phyloP scores from a whole-genome alignment of 805 yeast genomes.

The Geotrichum ghanense region DNA sequence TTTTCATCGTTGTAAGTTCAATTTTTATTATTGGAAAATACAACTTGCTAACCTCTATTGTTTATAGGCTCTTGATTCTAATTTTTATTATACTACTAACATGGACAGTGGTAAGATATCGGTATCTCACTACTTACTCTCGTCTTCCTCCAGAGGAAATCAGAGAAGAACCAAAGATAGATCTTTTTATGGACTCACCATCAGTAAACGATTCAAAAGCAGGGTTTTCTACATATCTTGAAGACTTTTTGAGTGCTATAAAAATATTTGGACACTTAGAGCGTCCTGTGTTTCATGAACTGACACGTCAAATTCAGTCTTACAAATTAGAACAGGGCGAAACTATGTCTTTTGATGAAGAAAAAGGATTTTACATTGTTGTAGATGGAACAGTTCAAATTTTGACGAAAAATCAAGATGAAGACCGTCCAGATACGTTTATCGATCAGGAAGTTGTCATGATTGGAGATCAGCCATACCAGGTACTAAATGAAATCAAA shows the following conservation, averaged over 20 bases:
- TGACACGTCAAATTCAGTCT: slow-evolving; percentile 85
- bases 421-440: slow-evolving; percentile 1
- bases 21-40: not conserved
- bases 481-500: slow-evolving; percentile 66
- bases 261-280: slow-evolving; percentile 91
- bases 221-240: slow-evolving; percentile 56
- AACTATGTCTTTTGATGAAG: slow-evolving; percentile 57
- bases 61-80: slow-evolving; percentile 12
- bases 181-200: slow-evolving; percentile 33
- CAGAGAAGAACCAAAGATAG: slow-evolving; percentile 33
- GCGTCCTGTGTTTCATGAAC: slow-evolving; percentile 79
- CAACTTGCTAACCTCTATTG: slow-evolving; percentile 4
- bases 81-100: slow-evolving; percentile 25
- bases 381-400: slow-evolving; percentile 86
- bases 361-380: slow-evolving; percentile 79
- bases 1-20: slow-evolving; percentile 35
- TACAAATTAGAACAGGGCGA: slow-evolving; percentile 72
- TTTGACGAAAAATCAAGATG: slow-evolving; percentile 39
- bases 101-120: slow-evolving; percentile 47
- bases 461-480: slow-evolving; percentile 50
- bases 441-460: slow-evolving; percentile 9
- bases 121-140: slow-evolving; percentile 53
- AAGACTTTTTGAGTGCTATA: slow-evolving; percentile 81
- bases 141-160: slow-evolving; percentile 37
- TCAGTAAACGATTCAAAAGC: slow-evolving; percentile 29